phyloP scores from a whole-genome alignment of 805 yeast genomes.

The Osmozyma mogii region DNA sequence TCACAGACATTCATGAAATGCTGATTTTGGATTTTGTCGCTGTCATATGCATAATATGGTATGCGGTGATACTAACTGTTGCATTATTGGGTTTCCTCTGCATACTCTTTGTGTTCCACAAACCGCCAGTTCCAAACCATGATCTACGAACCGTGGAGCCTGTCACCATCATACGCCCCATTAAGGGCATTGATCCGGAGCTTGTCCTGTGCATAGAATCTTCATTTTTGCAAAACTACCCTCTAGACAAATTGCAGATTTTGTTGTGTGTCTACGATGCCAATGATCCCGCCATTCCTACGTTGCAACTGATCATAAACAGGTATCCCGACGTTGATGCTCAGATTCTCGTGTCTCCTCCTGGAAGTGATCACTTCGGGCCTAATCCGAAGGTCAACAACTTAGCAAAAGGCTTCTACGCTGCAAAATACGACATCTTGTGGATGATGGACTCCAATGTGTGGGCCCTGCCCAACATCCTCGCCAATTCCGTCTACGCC shows the following conservation, averaged over 20 bases:
- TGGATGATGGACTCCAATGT: conserved; percentile 88
- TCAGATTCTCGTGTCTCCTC: conserved; percentile 38
- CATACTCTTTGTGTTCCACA: conserved; percentile 24
- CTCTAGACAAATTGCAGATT: conserved; percentile 51
- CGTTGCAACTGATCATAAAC: conserved; percentile 41
- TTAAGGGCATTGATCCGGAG: conserved; percentile 79
- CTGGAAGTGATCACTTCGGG: conserved; percentile 52
- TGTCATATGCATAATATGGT: conserved; percentile 37
- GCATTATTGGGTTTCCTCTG: conserved; percentile 35
- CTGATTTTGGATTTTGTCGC: too few species aligned
- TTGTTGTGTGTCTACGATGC: conserved; percentile 66
- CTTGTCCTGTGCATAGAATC: conserved; percentile 59
- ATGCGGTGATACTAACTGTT: conserved; percentile 26
- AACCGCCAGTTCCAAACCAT: conserved; percentile 8
- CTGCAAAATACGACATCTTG: conserved; percentile 62
- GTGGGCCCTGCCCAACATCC: conserved; percentile 60
- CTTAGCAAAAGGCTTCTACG: conserved; percentile 67
- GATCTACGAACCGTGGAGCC: conserved; percentile 18
- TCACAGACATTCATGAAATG: too few species aligned
- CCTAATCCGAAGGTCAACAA: conserved; percentile 89
- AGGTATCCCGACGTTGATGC: conserved; percentile 54
- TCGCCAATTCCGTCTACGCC: conserved; percentile 55
- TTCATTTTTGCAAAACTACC: conserved; percentile 63
- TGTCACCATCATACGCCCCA: conserved; percentile 74
- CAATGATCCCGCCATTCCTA: conserved; percentile 56